A percentile compares a stretch with the other conserved stretches of the same genome.
Evolutionary conservation across 164 flowering plant species (phyloP).

Genomic region (Nymphaea thermarum): DNA sequence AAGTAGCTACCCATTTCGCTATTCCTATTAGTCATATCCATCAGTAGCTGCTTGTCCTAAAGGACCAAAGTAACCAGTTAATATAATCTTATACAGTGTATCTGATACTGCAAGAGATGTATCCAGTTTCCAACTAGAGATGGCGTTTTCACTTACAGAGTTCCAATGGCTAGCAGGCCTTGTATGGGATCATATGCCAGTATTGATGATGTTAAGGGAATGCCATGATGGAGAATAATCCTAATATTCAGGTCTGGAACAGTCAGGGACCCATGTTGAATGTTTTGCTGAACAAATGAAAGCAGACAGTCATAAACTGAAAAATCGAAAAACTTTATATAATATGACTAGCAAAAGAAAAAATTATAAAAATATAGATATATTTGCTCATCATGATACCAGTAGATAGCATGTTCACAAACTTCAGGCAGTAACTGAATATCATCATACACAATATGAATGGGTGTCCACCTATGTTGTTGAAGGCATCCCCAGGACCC

Average conservation of each 20-base stretch:
- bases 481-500: too few relatives aligned
- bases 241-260: slow-evolving; percentile 31
- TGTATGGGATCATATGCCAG: slow-evolving; percentile 76
- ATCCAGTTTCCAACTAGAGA: background rate
- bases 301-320: background rate
- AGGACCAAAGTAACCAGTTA: background rate
- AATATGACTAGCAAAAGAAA: too few relatives aligned
- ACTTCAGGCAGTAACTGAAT: too few relatives aligned
- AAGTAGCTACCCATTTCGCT: background rate
- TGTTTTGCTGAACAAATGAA: slow-evolving; percentile 16
- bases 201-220: slow-evolving; percentile 75
- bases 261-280: slow-evolving; percentile 17
- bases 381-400: too few relatives aligned
- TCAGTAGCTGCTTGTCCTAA: background rate
- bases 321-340: background rate
- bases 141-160: slow-evolving; percentile 42
- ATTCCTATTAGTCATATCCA: background rate
- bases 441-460: too few relatives aligned
- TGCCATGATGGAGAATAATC: slow-evolving; percentile 54
- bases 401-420: too few relatives aligned
- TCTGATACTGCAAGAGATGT: background rate
- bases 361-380: too few relatives aligned
- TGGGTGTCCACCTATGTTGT: too few relatives aligned
- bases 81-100: background rate
- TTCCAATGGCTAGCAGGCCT: slow-evolving; percentile 65